These are phyloP conservation scores for Pyrenophora seminiperda DNA, from an alignment of 2,329 filamentous ascomycete genomes.

Conservation along the genomic window DNA sequence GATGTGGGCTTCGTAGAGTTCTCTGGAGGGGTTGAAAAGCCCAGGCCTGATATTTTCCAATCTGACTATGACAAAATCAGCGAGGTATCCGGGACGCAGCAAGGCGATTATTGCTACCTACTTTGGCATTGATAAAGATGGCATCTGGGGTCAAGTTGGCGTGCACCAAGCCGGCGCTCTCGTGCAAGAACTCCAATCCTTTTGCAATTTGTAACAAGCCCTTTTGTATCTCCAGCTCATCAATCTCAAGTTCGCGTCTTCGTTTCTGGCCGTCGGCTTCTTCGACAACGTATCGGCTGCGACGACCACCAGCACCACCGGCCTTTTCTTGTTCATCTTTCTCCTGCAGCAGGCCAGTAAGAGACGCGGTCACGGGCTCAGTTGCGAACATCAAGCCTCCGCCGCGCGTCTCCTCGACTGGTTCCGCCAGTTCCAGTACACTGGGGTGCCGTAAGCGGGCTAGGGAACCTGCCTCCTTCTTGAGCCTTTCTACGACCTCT, in stretches of 20 bases:
- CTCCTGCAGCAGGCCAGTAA: conserved; percentile 79
- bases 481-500: conserved; percentile 87
- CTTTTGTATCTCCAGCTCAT: conserved; percentile 97
- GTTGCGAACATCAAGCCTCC: conserved; percentile 96
- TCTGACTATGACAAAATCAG: conserved; percentile 68
- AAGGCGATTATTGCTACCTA: conserved; percentile 47
- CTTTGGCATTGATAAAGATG: conserved; percentile 92
- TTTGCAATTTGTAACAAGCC: conserved; percentile 91
- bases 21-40: conserved; percentile 83
- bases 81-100: conserved; percentile 10
- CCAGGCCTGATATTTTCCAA: conserved; percentile 97
- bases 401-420: conserved; percentile 89
- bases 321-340: conserved; percentile 84
- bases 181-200: conserved; percentile 91
- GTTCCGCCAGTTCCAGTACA: conserved; percentile 89
- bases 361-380: conserved; percentile 86
- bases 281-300: conserved; percentile 80
- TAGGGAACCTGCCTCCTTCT: conserved; percentile 87
- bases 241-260: conserved; percentile 85
- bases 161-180: conserved; percentile 91
- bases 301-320: conserved; percentile 69
- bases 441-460: conserved; percentile 89
- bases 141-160: conserved; percentile 93
- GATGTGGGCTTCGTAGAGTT: conserved; percentile 75
- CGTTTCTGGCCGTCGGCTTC: conserved; percentile 72